A percentile compares a stretch with the other conserved stretches of the same genome.
These are phyloP conservation scores for Haplographium delicatum DNA, from an alignment of 495 filamentous ascomycete species.

Conservation along the genomic window DNA sequence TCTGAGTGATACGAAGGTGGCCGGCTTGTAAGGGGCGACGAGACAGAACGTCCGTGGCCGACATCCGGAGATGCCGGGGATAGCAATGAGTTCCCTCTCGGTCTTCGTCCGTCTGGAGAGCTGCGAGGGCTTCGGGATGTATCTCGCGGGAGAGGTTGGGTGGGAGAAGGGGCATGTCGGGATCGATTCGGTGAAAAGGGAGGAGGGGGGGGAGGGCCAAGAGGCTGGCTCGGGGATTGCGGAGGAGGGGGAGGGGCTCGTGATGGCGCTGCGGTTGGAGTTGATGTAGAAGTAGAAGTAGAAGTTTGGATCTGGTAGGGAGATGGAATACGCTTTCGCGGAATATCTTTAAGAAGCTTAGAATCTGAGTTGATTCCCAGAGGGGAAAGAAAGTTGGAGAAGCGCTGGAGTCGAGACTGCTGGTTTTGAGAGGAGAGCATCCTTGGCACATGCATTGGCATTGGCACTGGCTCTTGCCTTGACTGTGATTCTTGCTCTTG, in stretches of 20 bases:
- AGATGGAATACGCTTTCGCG: background rate
- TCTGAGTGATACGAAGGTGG: slow-evolving; percentile 16
- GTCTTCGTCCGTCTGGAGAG: too few relatives aligned
- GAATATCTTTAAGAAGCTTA: slow-evolving; percentile 9
- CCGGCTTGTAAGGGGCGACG: slow-evolving; percentile 2
- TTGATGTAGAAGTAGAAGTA: background rate
- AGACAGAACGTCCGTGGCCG: background rate
- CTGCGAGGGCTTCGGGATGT: too few relatives aligned
- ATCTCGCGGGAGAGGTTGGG: background rate
- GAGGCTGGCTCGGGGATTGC: background rate
- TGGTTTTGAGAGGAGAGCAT: background rate
- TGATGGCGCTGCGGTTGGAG: background rate
- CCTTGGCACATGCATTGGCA: too few relatives aligned
- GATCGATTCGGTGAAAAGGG: background rate
- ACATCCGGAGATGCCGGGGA: background rate
- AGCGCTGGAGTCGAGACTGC: slow-evolving; percentile 3
- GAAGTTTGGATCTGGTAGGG: background rate
- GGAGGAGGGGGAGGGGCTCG: background rate
- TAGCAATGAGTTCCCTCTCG: background rate
- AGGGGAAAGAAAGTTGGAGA: slow-evolving; percentile 5
- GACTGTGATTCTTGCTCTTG: background rate
- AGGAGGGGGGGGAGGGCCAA: background rate
- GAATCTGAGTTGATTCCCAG: slow-evolving; percentile 3
- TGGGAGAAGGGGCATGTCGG: background rate
- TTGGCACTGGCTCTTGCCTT: too few relatives aligned